Evolutionary conservation across 2,329 filamentous ascomycete genomes (phyloP), one percentile per base, ranked within the genome.

Genomic region (Herpotrichia juniperi): DNA sequence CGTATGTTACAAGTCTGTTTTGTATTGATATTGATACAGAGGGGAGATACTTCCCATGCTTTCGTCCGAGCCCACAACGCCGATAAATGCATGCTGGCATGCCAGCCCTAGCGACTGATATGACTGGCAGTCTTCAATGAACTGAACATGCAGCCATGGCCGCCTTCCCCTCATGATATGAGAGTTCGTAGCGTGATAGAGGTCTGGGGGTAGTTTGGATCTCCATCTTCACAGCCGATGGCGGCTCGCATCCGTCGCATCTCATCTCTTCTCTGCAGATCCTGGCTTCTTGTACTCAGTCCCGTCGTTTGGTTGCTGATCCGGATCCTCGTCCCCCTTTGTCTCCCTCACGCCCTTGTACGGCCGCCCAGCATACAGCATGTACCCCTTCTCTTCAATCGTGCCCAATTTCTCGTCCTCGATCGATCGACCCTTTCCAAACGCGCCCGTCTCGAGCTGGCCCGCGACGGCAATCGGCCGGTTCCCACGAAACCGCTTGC

Each of bases 401-500:
- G 69, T 72, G 21, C 69, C 69, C 1, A 45, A 46, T 54, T 72
- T 72, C 40, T 69, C 69, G 42, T 71, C 69, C 10, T 56, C 61
- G 58, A 64, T 61, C 0, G 58, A 53, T 3, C 64, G 53, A 17
- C 64, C 64, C n/a, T 68, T 50, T 1, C 67, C 67, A 56, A 68
- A 67, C 3, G 68, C 62, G 47, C 68, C 69, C 24, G 64, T 71
- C 46, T 72, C 69, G 4, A 69, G 56, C 48, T 73, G 69, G 0
- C 64, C 64, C 11, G 61, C 54, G 2, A 74, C 63, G 17, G 64
- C 81, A 59, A 96, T 87, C 48, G 94, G 92, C 73, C 91, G 86
- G 79, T 97, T 97, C 52, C 94, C 94, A 50, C 94, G 86, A 77
- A 99, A 97, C 28, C 94, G 89, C 79, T 97, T 97, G 74, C 94